phyloP scores from a whole-genome alignment of 2,329 filamentous ascomycete genomes.

The Neopestalotiopsis sp. region DNA sequence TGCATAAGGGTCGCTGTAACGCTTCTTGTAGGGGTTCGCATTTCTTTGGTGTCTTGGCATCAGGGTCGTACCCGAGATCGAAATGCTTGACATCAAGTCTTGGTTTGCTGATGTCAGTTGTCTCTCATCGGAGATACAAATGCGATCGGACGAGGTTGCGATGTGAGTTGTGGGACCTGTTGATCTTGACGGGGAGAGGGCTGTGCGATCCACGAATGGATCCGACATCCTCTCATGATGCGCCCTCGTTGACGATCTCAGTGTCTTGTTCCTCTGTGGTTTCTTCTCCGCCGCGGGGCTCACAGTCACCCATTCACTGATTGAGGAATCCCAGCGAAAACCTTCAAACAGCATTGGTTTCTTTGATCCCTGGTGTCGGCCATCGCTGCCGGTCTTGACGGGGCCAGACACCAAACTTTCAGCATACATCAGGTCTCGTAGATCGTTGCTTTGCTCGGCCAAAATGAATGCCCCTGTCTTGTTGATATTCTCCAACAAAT shows the following conservation, averaged over 20 bases:
- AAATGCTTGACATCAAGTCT: background rate
- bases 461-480: constrained; percentile 55
- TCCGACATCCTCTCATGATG: background rate
- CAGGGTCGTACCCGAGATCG: background rate
- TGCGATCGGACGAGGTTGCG: background rate
- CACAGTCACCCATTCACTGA: constrained; percentile 59
- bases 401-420: constrained; percentile 43
- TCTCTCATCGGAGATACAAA: background rate
- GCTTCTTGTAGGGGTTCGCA: background rate
- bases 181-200: background rate
- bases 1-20: background rate
- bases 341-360: constrained; percentile 30
- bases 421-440: constrained; percentile 59
- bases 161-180: background rate
- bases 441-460: constrained; percentile 56
- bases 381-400: background rate
- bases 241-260: constrained; percentile 20
- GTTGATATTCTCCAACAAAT: constrained; percentile 43
- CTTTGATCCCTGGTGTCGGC: background rate
- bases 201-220: background rate
- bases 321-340: constrained; percentile 60
- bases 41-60: background rate
- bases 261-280: constrained; percentile 12
- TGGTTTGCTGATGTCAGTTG: background rate
- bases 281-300: constrained; percentile 43